Evolutionary conservation across 441 rosid genomes (phyloP).

Genomic region (Jatropha podagrica): DNA sequence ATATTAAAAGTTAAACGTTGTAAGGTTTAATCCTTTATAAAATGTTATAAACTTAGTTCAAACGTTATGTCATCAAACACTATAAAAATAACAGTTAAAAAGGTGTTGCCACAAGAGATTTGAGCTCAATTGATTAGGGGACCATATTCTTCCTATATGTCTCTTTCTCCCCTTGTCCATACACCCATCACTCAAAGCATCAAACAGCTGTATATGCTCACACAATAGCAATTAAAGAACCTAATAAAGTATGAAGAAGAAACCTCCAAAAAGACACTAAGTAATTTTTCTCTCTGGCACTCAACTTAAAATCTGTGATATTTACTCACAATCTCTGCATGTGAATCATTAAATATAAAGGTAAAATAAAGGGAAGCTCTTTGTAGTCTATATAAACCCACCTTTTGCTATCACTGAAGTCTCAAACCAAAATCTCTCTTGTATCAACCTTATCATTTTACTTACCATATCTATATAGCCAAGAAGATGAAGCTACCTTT

Average conservation of each 20-base stretch:
- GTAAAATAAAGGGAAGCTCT: not conserved
- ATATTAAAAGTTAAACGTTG: too few species aligned
- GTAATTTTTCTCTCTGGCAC: slow-evolving; percentile 10
- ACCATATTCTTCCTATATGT: slow-evolving; percentile 6
- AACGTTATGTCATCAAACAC: too few species aligned
- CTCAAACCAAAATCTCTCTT: not conserved
- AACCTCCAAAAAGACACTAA: slow-evolving; percentile 11
- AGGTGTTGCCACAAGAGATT: too few species aligned
- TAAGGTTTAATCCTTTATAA: too few species aligned
- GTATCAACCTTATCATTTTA: slow-evolving; percentile 6
- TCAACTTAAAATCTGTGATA: slow-evolving; percentile 11
- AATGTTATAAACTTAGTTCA: too few species aligned
- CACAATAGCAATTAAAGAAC: not conserved
- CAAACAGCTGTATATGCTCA: slow-evolving; percentile 24
- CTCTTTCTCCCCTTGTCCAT: not conserved
- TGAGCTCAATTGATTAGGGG: not conserved
- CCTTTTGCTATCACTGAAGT: not conserved
- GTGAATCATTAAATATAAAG: slow-evolving; percentile 18
- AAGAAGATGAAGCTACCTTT: slow-evolving; percentile 29
- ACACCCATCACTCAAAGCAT: slow-evolving; percentile 11
- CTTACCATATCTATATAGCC: not conserved
- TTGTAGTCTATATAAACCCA: slow-evolving; percentile 11
- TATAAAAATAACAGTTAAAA: too few species aligned
- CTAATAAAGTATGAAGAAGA: not conserved
- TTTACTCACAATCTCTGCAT: slow-evolving; percentile 16